Conservation (phyloP, 192 early-diverging fungal species). For the Coemansia sp. region DNA sequence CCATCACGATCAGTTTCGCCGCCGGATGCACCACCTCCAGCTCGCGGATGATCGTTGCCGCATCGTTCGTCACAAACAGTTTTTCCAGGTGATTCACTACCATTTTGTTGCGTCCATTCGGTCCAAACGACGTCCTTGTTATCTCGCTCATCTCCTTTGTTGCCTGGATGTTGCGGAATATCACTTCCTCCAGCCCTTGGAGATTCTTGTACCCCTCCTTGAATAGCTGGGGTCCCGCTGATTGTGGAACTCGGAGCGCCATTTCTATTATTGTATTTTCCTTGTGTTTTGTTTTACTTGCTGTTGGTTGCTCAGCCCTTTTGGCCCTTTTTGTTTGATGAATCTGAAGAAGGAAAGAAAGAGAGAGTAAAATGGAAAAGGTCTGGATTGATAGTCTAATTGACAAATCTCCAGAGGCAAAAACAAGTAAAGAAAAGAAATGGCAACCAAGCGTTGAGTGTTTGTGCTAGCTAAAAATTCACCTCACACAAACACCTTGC, state of each 20-base stretch:
- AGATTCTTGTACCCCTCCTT: slow-evolving; percentile 97
- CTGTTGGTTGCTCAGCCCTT: background rate
- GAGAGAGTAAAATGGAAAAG: background rate
- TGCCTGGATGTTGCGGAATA: slow-evolving; percentile 91
- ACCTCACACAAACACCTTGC: too few species aligned
- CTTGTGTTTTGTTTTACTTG: background rate
- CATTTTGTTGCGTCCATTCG: slow-evolving; percentile 98
- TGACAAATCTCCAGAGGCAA: too few species aligned
- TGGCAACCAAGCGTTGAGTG: too few species aligned
- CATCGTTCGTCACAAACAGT: slow-evolving; percentile 97
- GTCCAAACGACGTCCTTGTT: slow-evolving; percentile 92
- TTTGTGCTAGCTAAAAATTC: too few species aligned
- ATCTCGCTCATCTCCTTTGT: slow-evolving; percentile 92
- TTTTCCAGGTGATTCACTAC: slow-evolving; percentile 98
- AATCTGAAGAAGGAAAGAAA: background rate
- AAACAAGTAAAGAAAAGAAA: too few species aligned
- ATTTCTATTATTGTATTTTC: slow-evolving; percentile 43
- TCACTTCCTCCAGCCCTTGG: slow-evolving; percentile 96
- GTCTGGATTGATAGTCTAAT: too few species aligned
- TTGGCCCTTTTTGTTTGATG: background rate
- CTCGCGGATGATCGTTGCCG: slow-evolving; percentile 97
- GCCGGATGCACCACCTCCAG: slow-evolving; percentile 98
- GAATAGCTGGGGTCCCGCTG: slow-evolving; percentile 79
- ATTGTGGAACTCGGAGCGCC: slow-evolving; percentile 89
- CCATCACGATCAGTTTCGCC: slow-evolving; percentile 93